A percentile compares a stretch with the other conserved stretches of the same genome.
Evolutionary conservation across 805 yeast species (phyloP).

Genomic region (Nakazawaea molendinolei): DNA sequence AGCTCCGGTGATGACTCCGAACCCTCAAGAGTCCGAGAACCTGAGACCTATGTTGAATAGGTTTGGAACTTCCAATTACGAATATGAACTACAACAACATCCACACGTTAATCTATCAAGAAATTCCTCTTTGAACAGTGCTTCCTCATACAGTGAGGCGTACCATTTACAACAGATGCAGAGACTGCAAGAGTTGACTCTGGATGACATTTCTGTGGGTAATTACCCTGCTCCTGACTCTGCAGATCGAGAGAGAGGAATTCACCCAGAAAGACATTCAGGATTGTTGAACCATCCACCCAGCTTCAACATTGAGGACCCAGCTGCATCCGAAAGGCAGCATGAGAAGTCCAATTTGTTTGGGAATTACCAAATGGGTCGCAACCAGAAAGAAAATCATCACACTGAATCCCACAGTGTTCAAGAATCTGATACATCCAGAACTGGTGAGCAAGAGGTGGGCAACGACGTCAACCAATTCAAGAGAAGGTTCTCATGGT

Average conservation of each 20-base stretch:
- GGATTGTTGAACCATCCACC: constrained; percentile 5
- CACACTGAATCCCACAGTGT: too few relatives aligned
- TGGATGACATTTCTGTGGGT: background rate
- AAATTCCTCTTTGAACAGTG: background rate
- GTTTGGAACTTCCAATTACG: constrained; percentile 2
- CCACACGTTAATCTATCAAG: background rate
- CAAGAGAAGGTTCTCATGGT: constrained; percentile 11
- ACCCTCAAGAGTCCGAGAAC: background rate
- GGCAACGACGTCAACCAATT: constrained; percentile 7
- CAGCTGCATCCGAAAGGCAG: too few relatives aligned
- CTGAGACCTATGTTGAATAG: background rate
- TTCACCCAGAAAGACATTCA: background rate
- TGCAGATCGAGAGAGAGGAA: background rate
- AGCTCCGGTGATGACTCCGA: constrained; percentile 9
- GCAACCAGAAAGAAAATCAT: too few relatives aligned
- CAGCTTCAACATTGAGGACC: too few relatives aligned
- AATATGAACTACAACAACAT: background rate
- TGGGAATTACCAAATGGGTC: too few relatives aligned
- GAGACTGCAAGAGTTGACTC: background rate
- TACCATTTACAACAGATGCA: constrained; percentile 6
- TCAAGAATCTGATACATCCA: too few relatives aligned
- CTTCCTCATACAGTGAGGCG: constrained; percentile 1
- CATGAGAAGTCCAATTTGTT: too few relatives aligned
- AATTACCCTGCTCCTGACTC: background rate
- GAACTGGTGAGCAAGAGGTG: background rate